A percentile compares a stretch with the other conserved stretches of the same genome.
Evolutionary conservation across 257 asterid genomes (phyloP).

Genomic region (Solanum clarkiae): DNA sequence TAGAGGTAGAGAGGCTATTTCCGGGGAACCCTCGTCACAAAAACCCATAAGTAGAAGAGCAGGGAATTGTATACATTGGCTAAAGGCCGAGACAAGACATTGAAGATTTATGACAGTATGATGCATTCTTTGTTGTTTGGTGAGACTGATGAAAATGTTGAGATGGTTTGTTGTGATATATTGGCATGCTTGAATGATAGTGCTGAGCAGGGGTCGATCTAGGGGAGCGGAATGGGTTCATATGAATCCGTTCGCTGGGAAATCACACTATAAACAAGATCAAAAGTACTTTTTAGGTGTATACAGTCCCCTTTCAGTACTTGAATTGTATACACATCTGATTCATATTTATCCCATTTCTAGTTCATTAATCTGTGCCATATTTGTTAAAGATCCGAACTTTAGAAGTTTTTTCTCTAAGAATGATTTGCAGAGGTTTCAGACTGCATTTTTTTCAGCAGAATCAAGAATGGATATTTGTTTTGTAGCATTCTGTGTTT

Average conservation of each 20-base stretch:
- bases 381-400: neutral
- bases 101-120: constrained; percentile 83
- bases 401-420: neutral
- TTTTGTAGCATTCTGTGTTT: neutral
- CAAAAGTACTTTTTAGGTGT: neutral
- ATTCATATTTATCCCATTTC: neutral
- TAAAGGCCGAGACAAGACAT: constrained; percentile 48
- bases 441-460: neutral
- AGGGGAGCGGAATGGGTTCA: neutral
- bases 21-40: no score
- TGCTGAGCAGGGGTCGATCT: neutral
- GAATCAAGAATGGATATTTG: neutral
- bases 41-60: constrained; percentile 6
- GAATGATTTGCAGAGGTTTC: neutral
- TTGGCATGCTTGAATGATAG: constrained; percentile 54
- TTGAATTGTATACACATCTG: neutral
- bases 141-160: constrained; percentile 81
- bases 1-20: no score
- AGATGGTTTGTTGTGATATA: constrained; percentile 47
- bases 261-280: neutral
- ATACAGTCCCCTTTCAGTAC: neutral
- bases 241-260: neutral
- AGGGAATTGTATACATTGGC: constrained; percentile 63
- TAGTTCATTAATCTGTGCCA: neutral
- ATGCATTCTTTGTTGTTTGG: constrained; percentile 88